These are phyloP conservation scores for Triticum timopheevii DNA, from an alignment of 176 grass and related monocot genomes.

Conservation along the genomic window DNA sequence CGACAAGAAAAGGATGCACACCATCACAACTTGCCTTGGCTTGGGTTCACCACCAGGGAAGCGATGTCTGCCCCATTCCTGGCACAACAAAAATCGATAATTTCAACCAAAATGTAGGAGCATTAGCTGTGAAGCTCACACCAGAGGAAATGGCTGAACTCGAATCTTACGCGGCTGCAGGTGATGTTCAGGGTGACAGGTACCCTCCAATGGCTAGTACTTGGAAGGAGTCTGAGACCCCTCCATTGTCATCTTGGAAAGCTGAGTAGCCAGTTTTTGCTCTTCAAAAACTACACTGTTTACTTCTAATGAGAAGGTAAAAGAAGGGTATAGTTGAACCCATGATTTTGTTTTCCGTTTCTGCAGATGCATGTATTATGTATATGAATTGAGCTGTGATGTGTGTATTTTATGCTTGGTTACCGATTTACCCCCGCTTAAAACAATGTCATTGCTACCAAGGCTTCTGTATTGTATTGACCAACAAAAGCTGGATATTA, in stretches of 20 bases:
- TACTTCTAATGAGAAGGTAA: too few species aligned
- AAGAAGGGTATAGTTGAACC: too few species aligned
- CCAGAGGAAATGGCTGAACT: slow-evolving; percentile 44
- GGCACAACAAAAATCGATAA: slow-evolving; percentile 57
- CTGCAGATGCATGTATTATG: neutral
- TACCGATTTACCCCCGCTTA: too few species aligned
- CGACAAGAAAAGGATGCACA: slow-evolving; percentile 47
- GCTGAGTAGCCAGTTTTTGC: neutral
- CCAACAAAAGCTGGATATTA: too few species aligned
- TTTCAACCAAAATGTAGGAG: slow-evolving; percentile 37
- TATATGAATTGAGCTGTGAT: neutral
- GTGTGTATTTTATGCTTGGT: neutral
- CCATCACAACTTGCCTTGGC: slow-evolving; percentile 58
- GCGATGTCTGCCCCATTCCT: slow-evolving; percentile 47
- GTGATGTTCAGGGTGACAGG: slow-evolving; percentile 20
- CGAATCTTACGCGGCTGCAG: slow-evolving; percentile 15
- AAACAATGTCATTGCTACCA: too few species aligned
- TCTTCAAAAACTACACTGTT: neutral
- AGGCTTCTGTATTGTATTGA: too few species aligned
- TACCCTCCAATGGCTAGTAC: neutral
- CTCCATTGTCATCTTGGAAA: slow-evolving; percentile 47
- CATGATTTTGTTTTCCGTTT: neutral
- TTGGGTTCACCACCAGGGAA: slow-evolving; percentile 61
- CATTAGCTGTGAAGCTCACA: slow-evolving; percentile 42
- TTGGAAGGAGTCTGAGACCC: slow-evolving; percentile 44